Evolutionary conservation across 1,284 basidiomycete genomes (phyloP).

Genomic region (Macrocystidia cucumis): DNA sequence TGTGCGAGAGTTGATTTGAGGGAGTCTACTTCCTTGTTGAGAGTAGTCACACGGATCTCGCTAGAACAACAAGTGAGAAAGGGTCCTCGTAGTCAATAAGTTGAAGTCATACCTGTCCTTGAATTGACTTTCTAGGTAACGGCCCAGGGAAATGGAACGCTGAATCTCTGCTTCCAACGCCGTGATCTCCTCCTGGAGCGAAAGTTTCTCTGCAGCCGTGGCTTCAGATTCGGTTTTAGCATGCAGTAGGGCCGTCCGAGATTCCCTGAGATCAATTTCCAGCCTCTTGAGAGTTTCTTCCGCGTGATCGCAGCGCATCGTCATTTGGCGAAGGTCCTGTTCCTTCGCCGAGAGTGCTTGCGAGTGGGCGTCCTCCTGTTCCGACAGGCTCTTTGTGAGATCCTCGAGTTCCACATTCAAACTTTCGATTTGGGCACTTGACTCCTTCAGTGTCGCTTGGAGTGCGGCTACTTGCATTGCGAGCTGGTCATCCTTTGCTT

Average conservation of each 20-base stretch:
- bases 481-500: too few relatives aligned
- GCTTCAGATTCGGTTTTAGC: conserved; percentile 18
- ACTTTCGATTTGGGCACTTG: too few relatives aligned
- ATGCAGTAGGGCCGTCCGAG: conserved; percentile 17
- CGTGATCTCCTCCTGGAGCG: conserved; percentile 47
- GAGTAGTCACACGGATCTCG: conserved; percentile 31
- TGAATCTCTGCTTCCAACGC: conserved; percentile 57
- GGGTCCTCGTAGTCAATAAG: conserved; percentile 1
- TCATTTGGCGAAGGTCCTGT: too few relatives aligned
- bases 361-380: too few relatives aligned
- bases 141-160: conserved; percentile 46
- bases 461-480: too few relatives aligned
- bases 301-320: neutral
- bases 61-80: conserved; percentile 23
- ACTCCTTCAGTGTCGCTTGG: conserved; percentile 9
- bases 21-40: conserved; percentile 41
- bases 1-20: conserved; percentile 34
- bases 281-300: conserved; percentile 7
- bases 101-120: conserved; percentile 42
- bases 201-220: conserved; percentile 39
- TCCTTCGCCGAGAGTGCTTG: too few relatives aligned
- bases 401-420: too few relatives aligned
- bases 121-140: conserved; percentile 53
- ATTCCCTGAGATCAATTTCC: conserved; percentile 16
- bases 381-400: too few relatives aligned